Conservation (phyloP, 441 rosid genomes). For the Daphne laureola region DNA sequence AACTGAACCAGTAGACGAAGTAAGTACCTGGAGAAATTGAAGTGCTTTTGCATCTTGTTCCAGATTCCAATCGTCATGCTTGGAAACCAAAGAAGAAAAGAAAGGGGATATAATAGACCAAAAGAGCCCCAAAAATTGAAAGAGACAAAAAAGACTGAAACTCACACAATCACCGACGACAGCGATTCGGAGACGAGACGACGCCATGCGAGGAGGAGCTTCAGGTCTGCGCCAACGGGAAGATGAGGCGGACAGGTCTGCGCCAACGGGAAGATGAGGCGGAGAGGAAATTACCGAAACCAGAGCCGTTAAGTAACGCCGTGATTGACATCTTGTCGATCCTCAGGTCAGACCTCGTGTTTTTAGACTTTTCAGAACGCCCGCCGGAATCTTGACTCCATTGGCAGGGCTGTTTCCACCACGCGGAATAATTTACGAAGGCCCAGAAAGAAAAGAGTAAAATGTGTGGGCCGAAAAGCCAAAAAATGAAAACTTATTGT, state of each 20-base stretch:
- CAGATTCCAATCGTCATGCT: slow-evolving; percentile 78
- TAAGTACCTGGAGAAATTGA: slow-evolving; percentile 47
- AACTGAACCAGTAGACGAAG: neutral
- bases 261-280: neutral
- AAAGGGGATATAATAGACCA: neutral
- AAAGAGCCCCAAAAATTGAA: no score
- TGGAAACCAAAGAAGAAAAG: slow-evolving; percentile 11
- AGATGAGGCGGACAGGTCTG: slow-evolving; percentile 3
- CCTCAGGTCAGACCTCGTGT: no score
- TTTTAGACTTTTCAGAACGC: no score
- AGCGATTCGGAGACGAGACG: slow-evolving; percentile 54
- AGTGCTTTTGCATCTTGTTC: slow-evolving; percentile 81
- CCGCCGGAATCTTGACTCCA: no score
- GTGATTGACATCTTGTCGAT: no score
- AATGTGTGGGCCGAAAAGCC: no score
- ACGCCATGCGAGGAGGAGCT: slow-evolving; percentile 28
- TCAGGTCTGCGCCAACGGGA: slow-evolving; percentile 1
- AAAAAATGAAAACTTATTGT: no score
- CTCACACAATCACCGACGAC: slow-evolving; percentile 76
- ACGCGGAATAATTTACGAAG: no score
- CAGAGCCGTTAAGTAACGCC: no score
- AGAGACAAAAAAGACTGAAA: neutral
- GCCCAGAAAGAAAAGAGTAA: no score
- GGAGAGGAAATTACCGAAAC: no score
- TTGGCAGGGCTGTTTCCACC: no score